Base-by-base conservation (phyloP, 1,284 basidiomycete genomes). In the Vanrija sp. region DNA sequence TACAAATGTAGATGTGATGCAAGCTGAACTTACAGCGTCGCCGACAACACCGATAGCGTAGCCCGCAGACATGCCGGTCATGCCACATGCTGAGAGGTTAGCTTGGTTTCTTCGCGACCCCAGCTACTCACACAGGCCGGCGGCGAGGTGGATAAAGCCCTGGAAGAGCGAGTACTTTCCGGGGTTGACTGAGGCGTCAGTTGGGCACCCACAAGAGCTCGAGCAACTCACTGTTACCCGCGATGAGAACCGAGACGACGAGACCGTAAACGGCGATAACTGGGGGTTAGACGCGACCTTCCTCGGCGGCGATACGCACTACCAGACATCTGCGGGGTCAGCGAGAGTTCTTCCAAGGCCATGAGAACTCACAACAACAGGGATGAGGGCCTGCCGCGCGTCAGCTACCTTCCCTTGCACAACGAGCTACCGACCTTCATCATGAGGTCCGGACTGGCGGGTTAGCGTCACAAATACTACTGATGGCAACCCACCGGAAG, bases 11-110 rank as follows among this genome's bases (percentile, higher is more conserved):
- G n/a, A n/a, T 45, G 16, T 10, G 22, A 24, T 24, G 45, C 18
- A 43, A 35, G 12, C 18, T n/a, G 18, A 16, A 71, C 87, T 59
- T 65, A 92, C 93, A 20, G 94, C 85, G 71, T 98, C 95, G 52
- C 94, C 95, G 23, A 98, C 91, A 58, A 88, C 84, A 27, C 95
- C 95, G 71, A 98, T 95, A n/a, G 95, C 93, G 71, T 93, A 95
- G 7, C 95, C 95, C 3, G 95, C 95, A n/a, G 93, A 88, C 44
- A 98, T 77, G 54, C 95, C 95, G 14, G 95, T 61, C 27, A 57
- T 6, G 6, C 59, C 59, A 43, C 59, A 61, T 2, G 59, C 56
- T 57, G 48, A 3, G 7, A 0, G 6, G 41, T 51, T 10, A 54
- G 48, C 22, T 12, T 8, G 4, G 27, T 20, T 18, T n/a, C n/a